These are phyloP conservation scores for Salix viminalis DNA, from an alignment of 345 rosid species.

Conservation along the genomic window DNA sequence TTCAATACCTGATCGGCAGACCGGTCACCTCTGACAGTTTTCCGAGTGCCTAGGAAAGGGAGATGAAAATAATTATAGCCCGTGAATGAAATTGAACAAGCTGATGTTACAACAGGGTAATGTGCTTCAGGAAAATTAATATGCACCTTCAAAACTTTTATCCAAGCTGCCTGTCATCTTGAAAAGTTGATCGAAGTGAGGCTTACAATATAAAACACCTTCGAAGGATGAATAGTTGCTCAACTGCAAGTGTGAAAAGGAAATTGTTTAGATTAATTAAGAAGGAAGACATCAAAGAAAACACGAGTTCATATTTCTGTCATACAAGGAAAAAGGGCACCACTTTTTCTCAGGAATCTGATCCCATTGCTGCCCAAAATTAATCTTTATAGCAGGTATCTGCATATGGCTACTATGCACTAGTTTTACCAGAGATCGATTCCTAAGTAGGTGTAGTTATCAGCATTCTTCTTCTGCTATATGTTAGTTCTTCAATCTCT, in stretches of 20 bases:
- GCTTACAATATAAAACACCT: conserved; percentile 76
- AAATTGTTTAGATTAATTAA: not conserved
- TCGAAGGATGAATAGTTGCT: conserved; percentile 60
- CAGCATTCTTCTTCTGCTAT: not conserved
- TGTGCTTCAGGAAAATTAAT: not conserved
- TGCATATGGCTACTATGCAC: not conserved
- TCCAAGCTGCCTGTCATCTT: conserved; percentile 76
- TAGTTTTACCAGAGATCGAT: not conserved
- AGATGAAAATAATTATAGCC: not conserved
- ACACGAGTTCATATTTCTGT: not conserved
- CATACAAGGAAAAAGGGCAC: not conserved
- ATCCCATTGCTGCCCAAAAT: not conserved
- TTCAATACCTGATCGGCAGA: conserved; percentile 54
- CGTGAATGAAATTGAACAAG: not conserved
- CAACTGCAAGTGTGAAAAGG: conserved; percentile 38
- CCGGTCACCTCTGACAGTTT: conserved; percentile 44
- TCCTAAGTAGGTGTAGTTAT: not conserved
- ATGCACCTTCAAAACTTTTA: conserved; percentile 67
- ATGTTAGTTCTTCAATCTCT: not conserved
- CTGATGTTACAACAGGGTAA: not conserved
- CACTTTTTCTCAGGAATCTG: not conserved
- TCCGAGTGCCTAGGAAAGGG: conserved; percentile 46
- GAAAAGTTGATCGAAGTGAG: conserved; percentile 73
- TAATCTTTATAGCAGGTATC: not conserved
- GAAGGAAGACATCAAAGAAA: not conserved